Percentiles rank a stretch among this genome's conserved stretches.
Conservation (phyloP, 2,329 filamentous ascomycete genomes). For the Hypoxylon sp. region DNA sequence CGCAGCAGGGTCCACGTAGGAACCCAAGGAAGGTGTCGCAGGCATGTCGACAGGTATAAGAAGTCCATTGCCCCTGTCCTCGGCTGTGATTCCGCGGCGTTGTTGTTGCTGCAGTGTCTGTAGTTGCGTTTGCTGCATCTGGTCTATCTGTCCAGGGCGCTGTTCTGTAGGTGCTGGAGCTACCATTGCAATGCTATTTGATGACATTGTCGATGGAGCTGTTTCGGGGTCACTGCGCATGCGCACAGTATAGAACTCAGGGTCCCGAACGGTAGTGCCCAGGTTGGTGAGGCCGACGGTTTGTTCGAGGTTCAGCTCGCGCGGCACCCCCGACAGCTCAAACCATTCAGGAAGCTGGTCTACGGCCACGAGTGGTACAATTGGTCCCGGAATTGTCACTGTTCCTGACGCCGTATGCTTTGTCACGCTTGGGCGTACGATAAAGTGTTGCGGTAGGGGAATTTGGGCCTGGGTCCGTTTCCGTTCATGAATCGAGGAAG, state of each 20-base stretch:
- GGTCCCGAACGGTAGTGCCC: constrained; percentile 50
- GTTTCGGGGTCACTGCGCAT: constrained; percentile 34
- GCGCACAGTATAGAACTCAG: constrained; percentile 50
- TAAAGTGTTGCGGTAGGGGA: constrained; percentile 58
- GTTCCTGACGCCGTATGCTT: constrained; percentile 49
- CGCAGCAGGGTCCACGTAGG: no score
- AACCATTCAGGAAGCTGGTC: constrained; percentile 67
- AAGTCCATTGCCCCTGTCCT: not conserved
- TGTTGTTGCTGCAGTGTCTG: not conserved
- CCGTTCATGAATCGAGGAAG: constrained; percentile 5
- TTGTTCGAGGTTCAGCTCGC: constrained; percentile 58
- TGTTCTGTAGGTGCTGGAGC: not conserved
- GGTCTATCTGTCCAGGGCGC: constrained; percentile 1
- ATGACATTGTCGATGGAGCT: not conserved
- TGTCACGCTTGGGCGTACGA: constrained; percentile 60
- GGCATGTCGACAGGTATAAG: constrained; percentile 1
- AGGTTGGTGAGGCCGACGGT: constrained; percentile 58
- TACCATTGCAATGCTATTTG: not conserved
- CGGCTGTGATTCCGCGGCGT: not conserved
- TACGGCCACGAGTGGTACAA: constrained; percentile 68
- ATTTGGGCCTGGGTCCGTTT: not conserved
- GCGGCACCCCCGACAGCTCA: constrained; percentile 61
- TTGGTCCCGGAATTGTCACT: constrained; percentile 51
- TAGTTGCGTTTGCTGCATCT: not conserved
- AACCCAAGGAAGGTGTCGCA: not conserved